Conservation (phyloP, 2,329 filamentous ascomycete species). For the Cordyceps militaris region DNA sequence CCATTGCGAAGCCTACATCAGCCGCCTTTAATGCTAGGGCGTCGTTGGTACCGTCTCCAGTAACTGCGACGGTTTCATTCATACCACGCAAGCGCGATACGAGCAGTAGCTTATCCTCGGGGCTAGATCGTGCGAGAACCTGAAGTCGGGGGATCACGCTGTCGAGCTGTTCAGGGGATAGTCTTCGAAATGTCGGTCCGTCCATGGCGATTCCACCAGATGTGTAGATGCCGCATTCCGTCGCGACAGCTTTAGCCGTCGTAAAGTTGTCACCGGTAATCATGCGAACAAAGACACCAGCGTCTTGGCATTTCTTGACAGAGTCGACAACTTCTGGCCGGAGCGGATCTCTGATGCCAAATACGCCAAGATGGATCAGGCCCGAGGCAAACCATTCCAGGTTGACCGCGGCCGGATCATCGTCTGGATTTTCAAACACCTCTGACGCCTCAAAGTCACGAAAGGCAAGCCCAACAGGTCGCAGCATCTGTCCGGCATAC, state of each 20-base stretch:
- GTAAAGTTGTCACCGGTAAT: conserved; percentile 44
- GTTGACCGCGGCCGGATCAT: conserved; percentile 28
- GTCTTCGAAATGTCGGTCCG: conserved; percentile 48
- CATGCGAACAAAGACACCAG: conserved; percentile 61
- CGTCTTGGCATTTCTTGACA: conserved; percentile 53
- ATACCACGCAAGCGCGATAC: conserved; percentile 58
- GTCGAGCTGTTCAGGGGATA: conserved; percentile 40
- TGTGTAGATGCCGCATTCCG: conserved; percentile 61
- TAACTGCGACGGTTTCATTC: conserved; percentile 60
- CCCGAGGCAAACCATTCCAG: conserved; percentile 28
- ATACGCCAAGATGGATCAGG: conserved; percentile 36
- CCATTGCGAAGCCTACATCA: conserved; percentile 63
- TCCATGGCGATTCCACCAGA: conserved; percentile 53
- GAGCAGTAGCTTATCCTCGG: conserved; percentile 61
- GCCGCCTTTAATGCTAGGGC: conserved; percentile 59
- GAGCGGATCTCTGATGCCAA: conserved; percentile 64
- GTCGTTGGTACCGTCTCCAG: conserved; percentile 61
- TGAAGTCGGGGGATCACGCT: conserved; percentile 55
- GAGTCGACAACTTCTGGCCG: conserved; percentile 55
- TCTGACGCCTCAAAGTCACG: conserved; percentile 50
- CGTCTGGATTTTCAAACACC: conserved; percentile 18
- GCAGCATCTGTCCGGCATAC: conserved; percentile 60
- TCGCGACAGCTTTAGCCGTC: conserved; percentile 38
- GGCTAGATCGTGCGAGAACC: conserved; percentile 61
- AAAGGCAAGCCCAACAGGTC: conserved; percentile 60